Evolutionary conservation across 495 filamentous ascomycete genomes (phyloP).

Genomic region (Neurospora pannonica): DNA sequence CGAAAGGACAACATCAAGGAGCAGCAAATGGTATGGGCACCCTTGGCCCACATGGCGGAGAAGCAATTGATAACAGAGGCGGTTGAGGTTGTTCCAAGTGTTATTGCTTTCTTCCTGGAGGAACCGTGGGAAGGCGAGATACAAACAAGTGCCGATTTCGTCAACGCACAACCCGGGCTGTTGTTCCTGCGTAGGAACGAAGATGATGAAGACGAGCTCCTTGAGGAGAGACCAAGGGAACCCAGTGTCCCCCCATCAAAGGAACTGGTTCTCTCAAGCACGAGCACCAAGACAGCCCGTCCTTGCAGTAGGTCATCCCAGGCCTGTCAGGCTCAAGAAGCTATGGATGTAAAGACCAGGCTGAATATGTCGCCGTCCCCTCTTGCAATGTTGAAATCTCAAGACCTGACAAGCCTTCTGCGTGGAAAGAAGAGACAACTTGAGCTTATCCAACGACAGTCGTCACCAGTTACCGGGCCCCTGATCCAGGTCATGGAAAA

Average conservation of each 20-base stretch:
- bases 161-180: slow-evolving; percentile 45
- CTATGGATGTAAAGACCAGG: background rate
- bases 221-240: slow-evolving; percentile 26
- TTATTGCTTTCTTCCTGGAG: slow-evolving; percentile 15
- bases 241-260: background rate
- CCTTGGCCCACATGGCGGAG: slow-evolving; percentile 28
- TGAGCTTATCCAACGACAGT: background rate
- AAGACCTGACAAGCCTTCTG: slow-evolving; percentile 9
- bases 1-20: slow-evolving; percentile 31
- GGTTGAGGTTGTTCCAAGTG: slow-evolving; percentile 20
- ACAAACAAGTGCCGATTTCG: slow-evolving; percentile 28
- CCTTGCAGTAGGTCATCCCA: background rate
- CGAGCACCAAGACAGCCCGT: background rate
- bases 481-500: background rate
- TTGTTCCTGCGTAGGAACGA: slow-evolving; percentile 40
- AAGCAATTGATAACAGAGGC: slow-evolving; percentile 19
- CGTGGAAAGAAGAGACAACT: slow-evolving; percentile 9
- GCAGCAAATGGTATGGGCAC: slow-evolving; percentile 37
- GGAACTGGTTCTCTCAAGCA: background rate
- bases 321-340: background rate
- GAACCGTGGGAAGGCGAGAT: slow-evolving; percentile 14
- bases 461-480: background rate
- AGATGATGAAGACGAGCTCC: slow-evolving; percentile 37
- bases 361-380: background rate
- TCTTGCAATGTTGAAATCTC: background rate